A percentile compares a stretch with the other conserved stretches of the same genome.
Evolutionary conservation across 2,329 filamentous ascomycete genomes (phyloP).

Genomic region (Neofusicoccum laricinum): DNA sequence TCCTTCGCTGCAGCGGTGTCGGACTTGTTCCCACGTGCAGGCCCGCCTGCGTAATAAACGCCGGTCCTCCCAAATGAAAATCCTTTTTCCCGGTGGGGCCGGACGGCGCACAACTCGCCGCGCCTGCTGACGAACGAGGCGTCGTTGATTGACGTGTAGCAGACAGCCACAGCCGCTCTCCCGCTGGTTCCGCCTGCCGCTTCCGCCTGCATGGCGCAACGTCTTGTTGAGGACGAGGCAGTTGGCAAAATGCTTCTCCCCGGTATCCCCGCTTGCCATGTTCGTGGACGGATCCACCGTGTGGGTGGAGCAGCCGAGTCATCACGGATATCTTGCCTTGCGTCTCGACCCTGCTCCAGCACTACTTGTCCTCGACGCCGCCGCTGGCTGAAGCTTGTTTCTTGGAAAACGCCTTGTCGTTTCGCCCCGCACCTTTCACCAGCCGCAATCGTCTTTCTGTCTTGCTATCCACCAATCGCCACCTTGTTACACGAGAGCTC

Average conservation of each 20-base stretch:
- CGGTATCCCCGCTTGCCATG: neutral
- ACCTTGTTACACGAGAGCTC: neutral
- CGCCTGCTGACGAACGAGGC: neutral
- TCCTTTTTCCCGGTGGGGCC: constrained; percentile 5
- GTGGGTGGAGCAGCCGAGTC: constrained; percentile 2
- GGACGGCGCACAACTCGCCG: neutral
- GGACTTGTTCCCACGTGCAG: neutral
- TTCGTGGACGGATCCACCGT: neutral
- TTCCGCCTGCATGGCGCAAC: neutral
- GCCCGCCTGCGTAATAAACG: neutral
- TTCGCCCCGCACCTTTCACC: neutral
- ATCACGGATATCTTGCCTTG: neutral
- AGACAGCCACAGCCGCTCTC: neutral
- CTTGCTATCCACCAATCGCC: neutral
- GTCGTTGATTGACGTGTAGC: neutral
- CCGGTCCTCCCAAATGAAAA: neutral
- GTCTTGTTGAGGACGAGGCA: constrained; percentile 1
- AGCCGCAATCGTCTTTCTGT: neutral
- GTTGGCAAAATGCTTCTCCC: constrained; percentile 11
- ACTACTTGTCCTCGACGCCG: neutral
- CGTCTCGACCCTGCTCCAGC: neutral
- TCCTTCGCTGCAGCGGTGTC: neutral
- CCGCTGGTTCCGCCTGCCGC: neutral
- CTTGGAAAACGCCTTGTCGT: neutral
- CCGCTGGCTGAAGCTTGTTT: neutral